These are phyloP conservation scores for bread wheat (Triticum aestivum) DNA, from an alignment of 176 grass and related monocot species.

Conservation along the genomic window IWGSC_CS_RefSeq_v2.1 NC_057809.1:572467337-572467836, in stretches of 20 bases:
- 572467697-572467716: conserved; percentile 28
- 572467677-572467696: conserved; percentile 64
- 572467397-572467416: neutral
- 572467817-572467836: conserved; percentile 61
- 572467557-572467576: conserved; percentile 66
- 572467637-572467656: conserved; percentile 72
- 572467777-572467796: conserved; percentile 65
- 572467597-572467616: conserved; percentile 80
- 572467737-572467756: conserved; percentile 5
- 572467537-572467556: conserved; percentile 88
- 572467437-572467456: neutral
- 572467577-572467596: conserved; percentile 68
- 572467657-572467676: conserved; percentile 94
- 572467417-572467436: neutral
- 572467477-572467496: neutral
- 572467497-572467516: conserved; percentile 22
- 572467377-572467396: neutral
- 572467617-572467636: conserved; percentile 89
- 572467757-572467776: conserved; percentile 56
- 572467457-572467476: neutral
- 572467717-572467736: conserved; percentile 37
- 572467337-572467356: conserved; percentile 13
- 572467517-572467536: conserved; percentile 74
- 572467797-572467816: conserved; percentile 30
- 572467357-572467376: conserved; percentile 7